Percentiles rank a stretch among this genome's conserved stretches.
Evolutionary conservation across 768 basidiomycete genomes (phyloP).

Genomic region (Lanmaoa pseudosensibilis): DNA sequence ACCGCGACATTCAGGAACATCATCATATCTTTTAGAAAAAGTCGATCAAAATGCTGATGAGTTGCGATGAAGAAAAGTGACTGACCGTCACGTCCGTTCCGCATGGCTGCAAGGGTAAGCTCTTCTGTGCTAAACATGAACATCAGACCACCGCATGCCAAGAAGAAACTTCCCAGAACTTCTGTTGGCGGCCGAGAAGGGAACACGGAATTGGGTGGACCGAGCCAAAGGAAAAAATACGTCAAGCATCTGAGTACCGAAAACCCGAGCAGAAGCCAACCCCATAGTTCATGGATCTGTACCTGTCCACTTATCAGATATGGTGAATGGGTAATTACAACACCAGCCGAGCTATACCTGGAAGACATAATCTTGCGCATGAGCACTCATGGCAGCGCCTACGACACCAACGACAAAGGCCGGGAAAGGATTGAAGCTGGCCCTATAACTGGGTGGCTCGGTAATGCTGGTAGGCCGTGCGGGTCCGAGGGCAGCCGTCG

Average conservation of each 20-base stretch:
- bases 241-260: constrained; percentile 81
- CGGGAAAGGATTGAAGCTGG: constrained; percentile 89
- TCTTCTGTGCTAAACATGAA: constrained; percentile 94
- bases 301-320: constrained; percentile 47
- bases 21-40: constrained; percentile 62
- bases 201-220: constrained; percentile 77
- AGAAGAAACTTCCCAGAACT: constrained; percentile 81
- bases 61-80: not conserved
- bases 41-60: constrained; percentile 7
- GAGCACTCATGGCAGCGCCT: constrained; percentile 91
- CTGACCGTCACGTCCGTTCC: constrained; percentile 80
- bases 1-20: constrained; percentile 87
- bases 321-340: not conserved
- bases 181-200: constrained; percentile 95
- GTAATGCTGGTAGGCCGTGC: constrained; percentile 37
- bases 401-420: constrained; percentile 93
- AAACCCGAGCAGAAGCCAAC: constrained; percentile 77
- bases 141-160: constrained; percentile 83
- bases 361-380: constrained; percentile 89
- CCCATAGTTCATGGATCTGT: constrained; percentile 90
- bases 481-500: constrained; percentile 38
- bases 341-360: constrained; percentile 44
- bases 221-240: constrained; percentile 92
- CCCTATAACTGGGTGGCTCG: constrained; percentile 72
- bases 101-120: constrained; percentile 87